Conservation (phyloP, 164 flowering plant species). For the Vitis labrusca region DNA sequence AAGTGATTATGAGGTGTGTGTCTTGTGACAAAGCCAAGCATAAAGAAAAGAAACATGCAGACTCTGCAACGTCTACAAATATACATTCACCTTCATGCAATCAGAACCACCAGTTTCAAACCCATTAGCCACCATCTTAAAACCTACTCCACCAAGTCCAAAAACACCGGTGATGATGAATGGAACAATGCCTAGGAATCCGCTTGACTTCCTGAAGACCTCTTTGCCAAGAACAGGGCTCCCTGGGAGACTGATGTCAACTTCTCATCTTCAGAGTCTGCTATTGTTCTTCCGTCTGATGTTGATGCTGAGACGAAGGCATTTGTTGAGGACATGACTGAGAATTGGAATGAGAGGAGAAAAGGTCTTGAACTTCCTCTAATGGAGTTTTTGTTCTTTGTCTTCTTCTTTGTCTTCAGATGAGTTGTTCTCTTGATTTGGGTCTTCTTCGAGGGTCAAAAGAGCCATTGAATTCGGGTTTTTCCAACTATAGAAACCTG, state of each 20-base stretch:
- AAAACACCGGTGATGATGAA: conserved; percentile 47
- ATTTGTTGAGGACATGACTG: conserved; percentile 87
- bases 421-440: conserved; percentile 18
- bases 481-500: conserved; percentile 29
- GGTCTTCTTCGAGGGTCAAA: conserved; percentile 28
- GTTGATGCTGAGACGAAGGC: conserved; percentile 83
- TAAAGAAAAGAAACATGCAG: conserved; percentile 8
- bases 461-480: conserved; percentile 51
- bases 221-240: conserved; percentile 50
- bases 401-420: not conserved
- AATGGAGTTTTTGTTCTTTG: not conserved
- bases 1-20: too few species aligned
- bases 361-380: conserved; percentile 18
- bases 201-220: conserved; percentile 91
- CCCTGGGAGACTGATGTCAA: conserved; percentile 90
- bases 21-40: too few species aligned
- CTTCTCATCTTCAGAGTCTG: conserved; percentile 30
- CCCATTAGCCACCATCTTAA: conserved; percentile 4
- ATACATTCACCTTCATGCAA: not conserved
- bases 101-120: not conserved
- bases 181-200: conserved; percentile 98
- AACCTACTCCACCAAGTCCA: conserved; percentile 14
- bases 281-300: conserved; percentile 29
- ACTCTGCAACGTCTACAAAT: conserved; percentile 12
- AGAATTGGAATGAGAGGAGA: conserved; percentile 83